Percentiles rank a stretch among this genome's conserved stretches.
These are phyloP conservation scores for Populus alba DNA, from an alignment of 345 rosid genomes.

Conservation along the genomic window DNA sequence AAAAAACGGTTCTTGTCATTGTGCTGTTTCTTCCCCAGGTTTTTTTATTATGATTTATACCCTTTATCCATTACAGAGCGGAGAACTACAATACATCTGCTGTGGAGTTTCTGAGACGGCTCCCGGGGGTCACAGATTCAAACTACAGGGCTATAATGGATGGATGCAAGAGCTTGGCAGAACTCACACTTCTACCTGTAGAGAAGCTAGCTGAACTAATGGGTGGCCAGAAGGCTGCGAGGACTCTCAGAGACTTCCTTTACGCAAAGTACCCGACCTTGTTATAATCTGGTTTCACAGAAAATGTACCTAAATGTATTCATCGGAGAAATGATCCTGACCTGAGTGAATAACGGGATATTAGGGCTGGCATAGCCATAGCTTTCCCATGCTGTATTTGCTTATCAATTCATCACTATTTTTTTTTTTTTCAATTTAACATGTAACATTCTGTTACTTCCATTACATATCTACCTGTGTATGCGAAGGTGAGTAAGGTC, in stretches of 20 bases:
- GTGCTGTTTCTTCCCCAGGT: background rate
- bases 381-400: no score
- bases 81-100: constrained; percentile 94
- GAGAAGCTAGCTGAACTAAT: constrained; percentile 69
- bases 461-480: no score
- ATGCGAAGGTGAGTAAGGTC: no score
- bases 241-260: constrained; percentile 74
- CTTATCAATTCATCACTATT: no score
- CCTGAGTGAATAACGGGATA: no score
- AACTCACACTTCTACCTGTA: constrained; percentile 64
- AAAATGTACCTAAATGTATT: background rate
- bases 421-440: no score
- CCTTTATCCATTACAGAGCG: constrained; percentile 49
- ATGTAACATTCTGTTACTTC: no score
- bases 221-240: constrained; percentile 89
- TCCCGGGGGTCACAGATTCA: constrained; percentile 83
- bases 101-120: constrained; percentile 86
- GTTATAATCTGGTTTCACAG: constrained; percentile 28
- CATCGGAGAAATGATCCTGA: background rate
- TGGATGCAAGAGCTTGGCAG: constrained; percentile 79
- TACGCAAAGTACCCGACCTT: constrained; percentile 93
- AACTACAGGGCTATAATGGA: constrained; percentile 89
- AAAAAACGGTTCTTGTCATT: background rate
- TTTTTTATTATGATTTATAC: background rate
- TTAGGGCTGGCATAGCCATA: no score